phyloP scores from a whole-genome alignment of 1,284 basidiomycete species.

The Cutaneotrichosporon sp. region DNA sequence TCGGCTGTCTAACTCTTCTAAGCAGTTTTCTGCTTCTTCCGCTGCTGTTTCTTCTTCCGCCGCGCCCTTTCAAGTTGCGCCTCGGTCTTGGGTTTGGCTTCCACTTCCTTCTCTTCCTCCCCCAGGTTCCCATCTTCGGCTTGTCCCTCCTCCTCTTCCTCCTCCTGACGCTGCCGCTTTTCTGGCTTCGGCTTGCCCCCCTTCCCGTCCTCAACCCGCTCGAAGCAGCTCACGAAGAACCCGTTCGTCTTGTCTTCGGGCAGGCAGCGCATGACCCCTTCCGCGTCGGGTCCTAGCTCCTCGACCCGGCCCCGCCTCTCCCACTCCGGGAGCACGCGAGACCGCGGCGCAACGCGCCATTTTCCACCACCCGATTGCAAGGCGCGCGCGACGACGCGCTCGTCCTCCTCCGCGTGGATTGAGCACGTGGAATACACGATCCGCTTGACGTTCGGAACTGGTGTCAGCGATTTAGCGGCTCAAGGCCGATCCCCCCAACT shows the following conservation, averaged over 20 bases:
- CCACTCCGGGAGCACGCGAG: conserved; percentile 71
- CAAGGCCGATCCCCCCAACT: conserved; percentile 32
- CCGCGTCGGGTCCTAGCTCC: conserved; percentile 57
- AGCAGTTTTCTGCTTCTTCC: conserved; percentile 13
- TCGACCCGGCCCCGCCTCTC: conserved; percentile 65
- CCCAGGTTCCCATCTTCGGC: conserved; percentile 23
- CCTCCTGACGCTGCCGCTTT: neutral
- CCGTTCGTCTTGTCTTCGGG: conserved; percentile 88
- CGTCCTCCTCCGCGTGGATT: conserved; percentile 85
- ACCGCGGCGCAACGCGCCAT: conserved; percentile 64
- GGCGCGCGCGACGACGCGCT: conserved; percentile 69
- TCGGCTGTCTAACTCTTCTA: too few relatives aligned
- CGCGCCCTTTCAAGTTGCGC: conserved; percentile 37
- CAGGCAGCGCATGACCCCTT: conserved; percentile 71
- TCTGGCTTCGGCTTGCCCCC: conserved; percentile 1
- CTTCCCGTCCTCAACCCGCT: conserved; percentile 43
- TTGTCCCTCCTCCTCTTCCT: conserved; percentile 4
- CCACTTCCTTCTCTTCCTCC: too few relatives aligned
- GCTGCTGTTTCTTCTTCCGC: conserved; percentile 42
- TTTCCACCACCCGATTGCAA: conserved; percentile 54
- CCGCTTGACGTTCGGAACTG: conserved; percentile 59
- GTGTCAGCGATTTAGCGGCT: neutral
- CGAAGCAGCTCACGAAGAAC: conserved; percentile 87
- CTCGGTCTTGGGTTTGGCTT: conserved; percentile 31
- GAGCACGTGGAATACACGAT: conserved; percentile 98